Conservation (phyloP, 305 asterid genomes). For the Fraxinus ornus region DNA sequence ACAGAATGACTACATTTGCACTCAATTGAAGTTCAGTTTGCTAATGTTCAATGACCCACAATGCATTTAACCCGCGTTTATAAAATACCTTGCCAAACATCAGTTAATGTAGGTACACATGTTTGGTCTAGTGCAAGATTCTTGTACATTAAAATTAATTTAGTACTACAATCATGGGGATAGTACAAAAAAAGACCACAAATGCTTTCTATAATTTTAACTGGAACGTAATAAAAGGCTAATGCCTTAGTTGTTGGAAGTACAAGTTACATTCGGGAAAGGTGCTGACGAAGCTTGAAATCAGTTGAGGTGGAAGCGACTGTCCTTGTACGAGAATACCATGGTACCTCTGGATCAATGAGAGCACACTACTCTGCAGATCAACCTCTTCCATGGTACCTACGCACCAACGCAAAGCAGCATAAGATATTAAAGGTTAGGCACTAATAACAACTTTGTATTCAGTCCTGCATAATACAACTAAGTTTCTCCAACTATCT, state of each 20-base stretch:
- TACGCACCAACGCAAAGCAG: neutral
- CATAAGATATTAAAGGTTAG: neutral
- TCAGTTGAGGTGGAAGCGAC: conserved; percentile 25
- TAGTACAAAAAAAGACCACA: neutral
- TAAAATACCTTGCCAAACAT: neutral
- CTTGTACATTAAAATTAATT: neutral
- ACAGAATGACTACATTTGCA: neutral
- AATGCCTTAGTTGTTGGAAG: conserved; percentile 25
- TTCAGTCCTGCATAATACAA: neutral
- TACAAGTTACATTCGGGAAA: conserved; percentile 37
- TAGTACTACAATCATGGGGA: neutral
- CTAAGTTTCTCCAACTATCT: neutral
- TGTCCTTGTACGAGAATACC: conserved; percentile 27
- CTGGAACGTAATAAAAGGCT: conserved; percentile 1
- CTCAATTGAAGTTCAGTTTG: neutral
- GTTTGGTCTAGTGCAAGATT: neutral
- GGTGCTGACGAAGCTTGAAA: conserved; percentile 29
- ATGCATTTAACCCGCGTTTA: neutral
- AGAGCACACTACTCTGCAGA: conserved; percentile 25
- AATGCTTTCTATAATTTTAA: neutral
- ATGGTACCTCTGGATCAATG: conserved; percentile 27
- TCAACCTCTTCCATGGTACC: conserved; percentile 38
- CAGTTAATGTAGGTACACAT: neutral
- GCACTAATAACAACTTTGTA: neutral
- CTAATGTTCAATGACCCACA: neutral